Conservation (phyloP, 2,329 filamentous ascomycete genomes). For the Colletotrichum navitas region DNA sequence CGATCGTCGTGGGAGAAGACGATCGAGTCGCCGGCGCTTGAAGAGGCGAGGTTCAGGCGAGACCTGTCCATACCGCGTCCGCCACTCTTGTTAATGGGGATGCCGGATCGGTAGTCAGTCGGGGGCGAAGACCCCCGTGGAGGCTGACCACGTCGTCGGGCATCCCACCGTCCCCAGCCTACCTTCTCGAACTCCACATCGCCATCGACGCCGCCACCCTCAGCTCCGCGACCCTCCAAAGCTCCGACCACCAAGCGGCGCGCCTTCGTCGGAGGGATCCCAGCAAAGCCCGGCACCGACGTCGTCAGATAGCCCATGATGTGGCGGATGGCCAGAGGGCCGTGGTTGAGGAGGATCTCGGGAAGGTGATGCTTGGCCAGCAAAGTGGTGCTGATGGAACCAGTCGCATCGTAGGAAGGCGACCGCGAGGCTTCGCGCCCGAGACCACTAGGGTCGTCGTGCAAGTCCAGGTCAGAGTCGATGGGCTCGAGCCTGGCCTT, state of each 20-base stretch:
- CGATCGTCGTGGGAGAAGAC: conserved; percentile 81
- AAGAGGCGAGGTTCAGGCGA: conserved; percentile 64
- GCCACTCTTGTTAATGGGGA: conserved; percentile 66
- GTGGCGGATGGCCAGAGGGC: conserved; percentile 92
- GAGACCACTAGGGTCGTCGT: conserved; percentile 56
- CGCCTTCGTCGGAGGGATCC: conserved; percentile 89
- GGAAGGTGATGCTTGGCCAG: conserved; percentile 92
- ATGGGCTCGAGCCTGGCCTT: conserved; percentile 72
- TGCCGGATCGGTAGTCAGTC: conserved; percentile 62
- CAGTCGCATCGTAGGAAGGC: conserved; percentile 75
- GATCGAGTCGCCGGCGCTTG: conserved; percentile 77
- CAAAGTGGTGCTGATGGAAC: conserved; percentile 86
- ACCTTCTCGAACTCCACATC: conserved; percentile 94
- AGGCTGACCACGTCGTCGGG: conserved; percentile 77
- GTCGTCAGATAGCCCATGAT: conserved; percentile 96
- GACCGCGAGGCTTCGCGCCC: conserved; percentile 55
- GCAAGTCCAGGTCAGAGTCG: conserved; percentile 90
- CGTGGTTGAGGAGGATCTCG: conserved; percentile 88
- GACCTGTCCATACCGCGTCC: conserved; percentile 61
- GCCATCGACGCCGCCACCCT: conserved; percentile 72
- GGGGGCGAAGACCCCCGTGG: conserved; percentile 58
- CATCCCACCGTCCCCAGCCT: conserved; percentile 97
- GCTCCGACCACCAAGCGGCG: conserved; percentile 92
- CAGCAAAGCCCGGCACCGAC: conserved; percentile 91
- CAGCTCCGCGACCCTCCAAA: conserved; percentile 80